Base-by-base conservation (phyloP, 2,329 filamentous ascomycete species). In the Fusarium sp. region DNA sequence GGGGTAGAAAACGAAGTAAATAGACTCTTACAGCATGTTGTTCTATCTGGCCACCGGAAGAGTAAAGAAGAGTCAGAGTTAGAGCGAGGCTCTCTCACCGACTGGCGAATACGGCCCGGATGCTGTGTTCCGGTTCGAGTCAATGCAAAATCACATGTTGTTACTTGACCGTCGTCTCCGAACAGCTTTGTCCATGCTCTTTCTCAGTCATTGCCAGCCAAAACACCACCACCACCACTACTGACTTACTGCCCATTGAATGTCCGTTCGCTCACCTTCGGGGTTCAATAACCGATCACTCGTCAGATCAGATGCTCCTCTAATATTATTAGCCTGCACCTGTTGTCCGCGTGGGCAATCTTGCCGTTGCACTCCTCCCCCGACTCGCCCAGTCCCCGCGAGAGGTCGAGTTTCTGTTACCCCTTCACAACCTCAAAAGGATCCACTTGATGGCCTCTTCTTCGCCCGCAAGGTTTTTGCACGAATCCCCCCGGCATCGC, bases 361-460 rank as follows among this genome's bases (percentile, higher is more conserved):
- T 66, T 66, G 66, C 73, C 30, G 30, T 50, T 68, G 58, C 75
- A 69, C 70, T 65, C 61, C 50, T 30, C 33, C 65, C 58, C 58
- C 73, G 65, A 78, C 76, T 79, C 77, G 77, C 63, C 76, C 76
- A 77, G 73, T 69, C 66, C 66, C 75, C 52, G 69, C 67, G 69
- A 73, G 64, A 77, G 68, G 58, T 76, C 69, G 70, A 79, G 76
- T 79, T 79, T 79, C 78, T 79, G 77, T 79, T 79, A 79, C 78
- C 78, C 78, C 76, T 76, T 75, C 76, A 71, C 73, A 76, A 77
- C 76, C 68, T 66, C 70, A 59, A 64, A 68, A 54, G 76, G 78
- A 77, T 81, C 79, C 77, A 80, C 79, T 78, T 77, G 74, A 74
- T 73, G 69, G 59, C 72, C 74, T 78, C 71, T 54, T 68, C 73